Conservation (phyloP, 495 filamentous ascomycete species). For the Talaromyces thailandensis region DNA sequence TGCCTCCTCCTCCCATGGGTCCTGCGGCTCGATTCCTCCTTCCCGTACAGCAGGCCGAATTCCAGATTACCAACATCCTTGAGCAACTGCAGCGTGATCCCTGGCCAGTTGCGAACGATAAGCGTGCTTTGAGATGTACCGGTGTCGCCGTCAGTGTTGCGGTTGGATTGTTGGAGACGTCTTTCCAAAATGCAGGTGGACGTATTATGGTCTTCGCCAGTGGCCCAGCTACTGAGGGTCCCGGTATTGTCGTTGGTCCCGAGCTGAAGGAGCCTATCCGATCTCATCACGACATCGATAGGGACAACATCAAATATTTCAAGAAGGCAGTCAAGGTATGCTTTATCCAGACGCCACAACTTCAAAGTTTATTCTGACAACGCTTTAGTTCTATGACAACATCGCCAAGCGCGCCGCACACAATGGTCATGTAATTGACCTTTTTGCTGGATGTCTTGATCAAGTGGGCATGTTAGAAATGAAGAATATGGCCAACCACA, state of each 20-base stretch:
- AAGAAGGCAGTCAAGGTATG: constrained; percentile 95
- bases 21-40: constrained; percentile 86
- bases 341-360: not conserved
- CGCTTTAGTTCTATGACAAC: constrained; percentile 80
- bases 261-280: constrained; percentile 95
- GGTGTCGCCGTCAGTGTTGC: constrained; percentile 95
- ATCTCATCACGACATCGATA: constrained; percentile 98
- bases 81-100: constrained; percentile 97
- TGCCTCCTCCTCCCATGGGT: constrained; percentile 60
- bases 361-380: constrained; percentile 12
- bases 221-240: constrained; percentile 91
- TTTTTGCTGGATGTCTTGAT: constrained; percentile 96
- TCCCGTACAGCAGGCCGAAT: constrained; percentile 93
- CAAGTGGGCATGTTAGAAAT: constrained; percentile 98
- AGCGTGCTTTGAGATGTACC: constrained; percentile 85
- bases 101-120: constrained; percentile 95
- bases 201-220: constrained; percentile 97
- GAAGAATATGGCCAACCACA: constrained; percentile 95
- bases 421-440: constrained; percentile 95
- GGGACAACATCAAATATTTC: constrained; percentile 98
- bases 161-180: constrained; percentile 82
- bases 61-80: constrained; percentile 93
- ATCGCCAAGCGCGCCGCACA: constrained; percentile 94
- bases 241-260: constrained; percentile 94
- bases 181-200: constrained; percentile 90